Evolutionary conservation across 306 rosid genomes (phyloP).

Genomic region (Castanea crenata): DNA sequence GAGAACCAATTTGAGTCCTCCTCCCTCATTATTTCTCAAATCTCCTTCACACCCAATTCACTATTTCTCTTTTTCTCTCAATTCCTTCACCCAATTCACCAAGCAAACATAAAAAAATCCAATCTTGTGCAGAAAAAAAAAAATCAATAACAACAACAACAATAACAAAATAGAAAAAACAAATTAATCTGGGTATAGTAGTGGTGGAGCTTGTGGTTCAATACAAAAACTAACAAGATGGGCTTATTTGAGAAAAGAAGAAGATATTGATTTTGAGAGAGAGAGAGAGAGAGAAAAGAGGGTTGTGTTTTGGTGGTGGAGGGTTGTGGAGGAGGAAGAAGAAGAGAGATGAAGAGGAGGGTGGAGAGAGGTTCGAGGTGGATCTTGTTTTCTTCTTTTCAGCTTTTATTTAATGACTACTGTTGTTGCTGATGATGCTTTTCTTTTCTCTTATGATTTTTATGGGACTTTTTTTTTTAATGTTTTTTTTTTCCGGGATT

Average conservation of each 20-base stretch:
- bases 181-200: not conserved
- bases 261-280: not conserved
- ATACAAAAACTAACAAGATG: too few relatives aligned
- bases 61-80: not conserved
- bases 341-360: slow-evolving; percentile 1
- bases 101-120: not conserved
- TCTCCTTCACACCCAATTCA: slow-evolving; percentile 21
- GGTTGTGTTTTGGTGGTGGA: not conserved
- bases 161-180: not conserved
- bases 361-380: slow-evolving; percentile 91
- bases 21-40: slow-evolving; percentile 63
- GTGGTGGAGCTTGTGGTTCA: too few relatives aligned
- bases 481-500: slow-evolving; percentile 39
- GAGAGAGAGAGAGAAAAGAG: not conserved
- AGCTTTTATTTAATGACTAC: slow-evolving; percentile 39
- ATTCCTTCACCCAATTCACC: not conserved
- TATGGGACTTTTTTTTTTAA: slow-evolving; percentile 17
- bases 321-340: slow-evolving; percentile 2
- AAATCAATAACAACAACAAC: not conserved
- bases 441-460: slow-evolving; percentile 29
- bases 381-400: slow-evolving; percentile 75
- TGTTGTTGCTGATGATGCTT: slow-evolving; percentile 22
- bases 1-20: slow-evolving; percentile 91
- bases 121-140: not conserved
- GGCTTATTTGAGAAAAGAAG: not conserved